Evolutionary conservation across 2,329 filamentous ascomycete genomes (phyloP).

Genomic region (Cladosporium sp.): DNA sequence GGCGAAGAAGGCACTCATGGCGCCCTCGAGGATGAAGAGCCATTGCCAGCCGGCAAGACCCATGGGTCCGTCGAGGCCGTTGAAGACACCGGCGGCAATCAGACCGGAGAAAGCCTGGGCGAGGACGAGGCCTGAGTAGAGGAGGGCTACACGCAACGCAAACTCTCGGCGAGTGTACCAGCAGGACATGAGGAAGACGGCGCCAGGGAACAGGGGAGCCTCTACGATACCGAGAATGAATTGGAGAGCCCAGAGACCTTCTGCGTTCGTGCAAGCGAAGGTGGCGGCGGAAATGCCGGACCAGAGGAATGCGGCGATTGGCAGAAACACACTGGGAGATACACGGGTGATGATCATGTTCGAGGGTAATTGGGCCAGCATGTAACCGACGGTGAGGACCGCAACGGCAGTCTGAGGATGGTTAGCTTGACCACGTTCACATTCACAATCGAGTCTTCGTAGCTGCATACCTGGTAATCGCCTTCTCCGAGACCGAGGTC

Average conservation of each 20-base stretch:
- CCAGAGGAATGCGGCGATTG: conserved; percentile 42
- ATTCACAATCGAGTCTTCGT: not conserved
- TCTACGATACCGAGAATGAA: conserved; percentile 19
- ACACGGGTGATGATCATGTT: conserved; percentile 46
- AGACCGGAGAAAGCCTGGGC: conserved; percentile 7
- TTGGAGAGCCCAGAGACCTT: conserved; percentile 38
- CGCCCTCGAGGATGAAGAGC: conserved; percentile 11
- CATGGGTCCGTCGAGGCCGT: conserved; percentile 23
- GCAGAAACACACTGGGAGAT: conserved; percentile 51
- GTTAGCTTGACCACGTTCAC: conserved; percentile 26
- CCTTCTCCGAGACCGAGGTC: conserved; percentile 52
- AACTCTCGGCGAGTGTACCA: conserved; percentile 34
- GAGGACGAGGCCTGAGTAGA: conserved; percentile 21
- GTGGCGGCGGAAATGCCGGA: conserved; percentile 34
- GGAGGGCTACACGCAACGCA: not conserved
- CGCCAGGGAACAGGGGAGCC: conserved; percentile 7
- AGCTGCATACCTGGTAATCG: conserved; percentile 47
- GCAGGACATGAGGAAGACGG: conserved; percentile 29
- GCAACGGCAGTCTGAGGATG: conserved; percentile 54
- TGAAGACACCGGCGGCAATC: conserved; percentile 8
- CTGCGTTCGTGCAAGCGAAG: conserved; percentile 40
- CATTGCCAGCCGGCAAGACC: conserved; percentile 13
- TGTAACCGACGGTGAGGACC: conserved; percentile 34
- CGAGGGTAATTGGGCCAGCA: conserved; percentile 38
- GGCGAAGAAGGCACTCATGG: conserved; percentile 55